phyloP scores from a whole-genome alignment of 2,329 filamentous ascomycete genomes.

The Blumeriella jaapii region DNA sequence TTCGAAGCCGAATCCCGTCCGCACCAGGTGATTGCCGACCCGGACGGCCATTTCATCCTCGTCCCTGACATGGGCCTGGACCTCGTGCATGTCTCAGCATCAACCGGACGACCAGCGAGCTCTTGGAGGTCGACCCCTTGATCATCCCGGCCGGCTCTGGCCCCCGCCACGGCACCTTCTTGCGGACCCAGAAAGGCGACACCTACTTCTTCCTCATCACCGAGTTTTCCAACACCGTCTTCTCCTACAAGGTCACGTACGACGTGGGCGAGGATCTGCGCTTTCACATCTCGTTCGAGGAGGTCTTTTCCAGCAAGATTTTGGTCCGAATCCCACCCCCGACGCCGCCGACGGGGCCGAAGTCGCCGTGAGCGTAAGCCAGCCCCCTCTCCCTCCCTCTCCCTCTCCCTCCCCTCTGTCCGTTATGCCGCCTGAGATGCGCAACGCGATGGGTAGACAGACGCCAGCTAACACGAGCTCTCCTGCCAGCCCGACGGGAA shows the following conservation, averaged over 20 bases:
- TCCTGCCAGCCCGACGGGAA: slow-evolving; percentile 39
- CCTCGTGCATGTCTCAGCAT: slow-evolving; percentile 36
- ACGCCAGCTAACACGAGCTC: background rate
- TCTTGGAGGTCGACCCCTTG: slow-evolving; percentile 30
- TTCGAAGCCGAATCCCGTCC: slow-evolving; percentile 35
- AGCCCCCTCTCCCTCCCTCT: background rate
- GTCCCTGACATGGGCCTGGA: slow-evolving; percentile 43
- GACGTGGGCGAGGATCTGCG: too few species aligned
- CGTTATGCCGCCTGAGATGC: too few species aligned
- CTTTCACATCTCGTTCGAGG: slow-evolving; percentile 33
- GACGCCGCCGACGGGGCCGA: slow-evolving; percentile 40
- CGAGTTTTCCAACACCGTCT: slow-evolving; percentile 35
- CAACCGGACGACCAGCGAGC: slow-evolving; percentile 13
- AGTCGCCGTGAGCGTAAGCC: slow-evolving; percentile 44
- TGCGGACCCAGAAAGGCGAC: slow-evolving; percentile 8
- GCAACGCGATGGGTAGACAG: background rate
- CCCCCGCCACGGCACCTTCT: slow-evolving; percentile 43
- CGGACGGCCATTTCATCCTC: slow-evolving; percentile 37
- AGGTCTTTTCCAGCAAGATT: slow-evolving; percentile 37
- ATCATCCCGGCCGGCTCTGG: slow-evolving; percentile 32
- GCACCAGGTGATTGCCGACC: slow-evolving; percentile 41
- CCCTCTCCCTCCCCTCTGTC: too few species aligned
- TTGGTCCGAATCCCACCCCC: slow-evolving; percentile 33
- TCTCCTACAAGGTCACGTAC: slow-evolving; percentile 46
- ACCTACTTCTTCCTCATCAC: slow-evolving; percentile 33